Evolutionary conservation across 768 basidiomycete species (phyloP), one percentile per base, ranked within the genome.

Genomic region (Amanita muscaria): DNA sequence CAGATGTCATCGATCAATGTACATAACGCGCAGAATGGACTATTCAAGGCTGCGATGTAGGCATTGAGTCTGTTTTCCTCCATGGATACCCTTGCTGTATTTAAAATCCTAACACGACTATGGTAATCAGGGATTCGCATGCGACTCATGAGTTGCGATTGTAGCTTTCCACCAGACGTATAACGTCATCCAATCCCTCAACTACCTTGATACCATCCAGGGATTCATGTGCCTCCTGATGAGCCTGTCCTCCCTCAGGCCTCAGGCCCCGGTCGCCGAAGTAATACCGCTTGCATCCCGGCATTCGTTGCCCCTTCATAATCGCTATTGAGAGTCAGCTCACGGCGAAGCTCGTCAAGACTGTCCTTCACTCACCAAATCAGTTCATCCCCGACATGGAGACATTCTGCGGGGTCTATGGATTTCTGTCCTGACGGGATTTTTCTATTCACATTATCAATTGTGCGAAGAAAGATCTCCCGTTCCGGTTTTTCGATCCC

Each of bases 361-460:
- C 15, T 24, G 2, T 12, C 11, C n/a, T 25, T 2, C 27, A 39
- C 44, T 50, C 52, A 86, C 87, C 73, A 71, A 39, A 68, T 56
- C 23, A 86, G 56, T 50, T 88, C 85, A 56, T 90, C 87, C 1
- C 88, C 88, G 31, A 89, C 72, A 51, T 90, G 87, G 15, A 88
- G 54, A 27, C 71, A 73, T 53, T 83, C 67, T 21, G 57, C 53
- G 1, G 65, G 54, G 7, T 46, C 42, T 18, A 77, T 64, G 12
- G 50, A 49, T 11, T 47, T 43, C 18, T 55, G 29, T 10, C 40
- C 37, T 23, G 42, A 38, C 6, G 42, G 37, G 10, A 50, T 46
- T 31, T 40, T 40, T 9, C 47, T 21, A 40, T 63, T 61, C 27
- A 66, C 62, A 1, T 62, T 53, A 9, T 61, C 51, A 57, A 75